Base-by-base conservation (phyloP, 106 monocot species). In the Phalaenopsis aphrodite region DNA sequence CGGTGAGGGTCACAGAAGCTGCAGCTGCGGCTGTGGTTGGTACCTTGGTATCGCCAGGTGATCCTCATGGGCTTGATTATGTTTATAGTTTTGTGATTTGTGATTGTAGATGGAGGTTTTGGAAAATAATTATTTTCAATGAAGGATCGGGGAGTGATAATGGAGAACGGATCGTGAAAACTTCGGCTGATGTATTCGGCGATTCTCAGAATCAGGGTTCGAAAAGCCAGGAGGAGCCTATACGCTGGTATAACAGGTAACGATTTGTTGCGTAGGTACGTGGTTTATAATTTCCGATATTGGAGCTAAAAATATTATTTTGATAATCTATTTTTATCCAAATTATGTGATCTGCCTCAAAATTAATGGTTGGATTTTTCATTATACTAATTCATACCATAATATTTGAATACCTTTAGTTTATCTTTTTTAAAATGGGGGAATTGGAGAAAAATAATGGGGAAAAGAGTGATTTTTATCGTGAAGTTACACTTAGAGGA, bases 161-260 rank as follows among this genome's bases (percentile, higher is more conserved):
- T 43, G 89, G 84, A 43, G 89, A 87, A 55, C 84, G 83, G 55
- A 80, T 85, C 74, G 42, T 72, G 39, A 94, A 90, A 82, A 76
- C 78, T 38, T 43, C 88, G 30, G 79, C 41, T 78, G 89, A 93
- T 80, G 82, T 47, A 14, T 38, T 71, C 41, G 79, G 85, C 17
- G 98, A 99, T 79, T 84, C 89, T 16, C 85, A 87, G 52, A 93
- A 99, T 82, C 93, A 91, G 58, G 95, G 90, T 45, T 72, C 84
- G 5, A 99, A 93, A 83, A 93, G 79, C 77, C 86, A 89, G 73
- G 87, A 95, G 80, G 95, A 93, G 75, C 67, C 83, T 39, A 85
- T 93, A 82, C 99, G 95, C 78, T 99, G 99, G 95, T 95, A 99
- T 83, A 91, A 85, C 81, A 89, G 91, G 99, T 95, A 84, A 78